Evolutionary conservation across 2,329 filamentous ascomycete genomes (phyloP).

Genomic region (Neocucurbitaria cava): DNA sequence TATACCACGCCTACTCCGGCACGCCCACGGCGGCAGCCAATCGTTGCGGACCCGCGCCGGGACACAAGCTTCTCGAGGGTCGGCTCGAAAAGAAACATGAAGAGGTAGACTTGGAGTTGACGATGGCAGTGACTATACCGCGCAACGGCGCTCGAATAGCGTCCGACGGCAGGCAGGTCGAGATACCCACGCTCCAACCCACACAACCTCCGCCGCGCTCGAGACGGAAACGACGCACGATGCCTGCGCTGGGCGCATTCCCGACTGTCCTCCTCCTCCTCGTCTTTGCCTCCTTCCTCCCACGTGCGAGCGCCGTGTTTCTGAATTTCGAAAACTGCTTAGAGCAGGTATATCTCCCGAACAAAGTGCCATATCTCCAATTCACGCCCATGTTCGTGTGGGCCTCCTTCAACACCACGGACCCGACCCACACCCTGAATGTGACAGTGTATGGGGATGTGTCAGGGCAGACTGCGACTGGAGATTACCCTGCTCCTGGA

Average conservation of each 20-base stretch:
- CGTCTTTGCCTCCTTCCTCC: slow-evolving; percentile 31
- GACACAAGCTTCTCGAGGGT: background rate
- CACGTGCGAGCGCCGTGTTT: slow-evolving; percentile 58
- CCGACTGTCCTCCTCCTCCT: slow-evolving; percentile 34
- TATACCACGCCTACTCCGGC: slow-evolving; percentile 2
- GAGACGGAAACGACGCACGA: slow-evolving; percentile 29
- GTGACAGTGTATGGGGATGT: slow-evolving; percentile 92
- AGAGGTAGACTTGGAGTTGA: slow-evolving; percentile 23
- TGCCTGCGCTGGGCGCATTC: slow-evolving; percentile 10
- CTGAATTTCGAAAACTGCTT: slow-evolving; percentile 89
- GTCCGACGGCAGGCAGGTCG: slow-evolving; percentile 18
- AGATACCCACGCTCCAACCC: slow-evolving; percentile 36
- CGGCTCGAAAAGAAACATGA: slow-evolving; percentile 35
- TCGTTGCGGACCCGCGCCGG: background rate
- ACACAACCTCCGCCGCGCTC: slow-evolving; percentile 40
- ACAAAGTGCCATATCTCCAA: slow-evolving; percentile 70
- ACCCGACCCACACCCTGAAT: slow-evolving; percentile 69
- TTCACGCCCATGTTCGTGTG: slow-evolving; percentile 79
- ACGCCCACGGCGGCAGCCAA: slow-evolving; percentile 1
- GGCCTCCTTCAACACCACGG: slow-evolving; percentile 72
- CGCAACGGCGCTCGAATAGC: slow-evolving; percentile 24
- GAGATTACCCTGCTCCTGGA: slow-evolving; percentile 65
- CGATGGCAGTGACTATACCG: slow-evolving; percentile 36
- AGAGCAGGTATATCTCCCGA: slow-evolving; percentile 56
- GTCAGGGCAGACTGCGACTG: slow-evolving; percentile 69